Base-by-base conservation (phyloP, 306 rosid species). In the Prunus salicina region DNA sequence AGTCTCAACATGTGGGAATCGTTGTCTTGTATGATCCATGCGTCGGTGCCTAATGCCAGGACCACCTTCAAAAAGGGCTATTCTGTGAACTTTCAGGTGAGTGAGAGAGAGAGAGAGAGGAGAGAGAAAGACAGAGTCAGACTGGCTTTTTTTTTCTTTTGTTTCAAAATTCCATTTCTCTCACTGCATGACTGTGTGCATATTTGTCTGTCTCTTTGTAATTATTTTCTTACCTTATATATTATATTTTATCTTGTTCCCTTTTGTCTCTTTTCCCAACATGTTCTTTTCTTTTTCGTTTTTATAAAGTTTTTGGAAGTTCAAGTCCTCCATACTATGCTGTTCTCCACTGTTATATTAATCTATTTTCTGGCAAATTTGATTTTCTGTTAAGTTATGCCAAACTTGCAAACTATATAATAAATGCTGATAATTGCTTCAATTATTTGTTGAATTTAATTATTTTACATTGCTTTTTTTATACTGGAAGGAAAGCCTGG, bases 1-100 rank as follows among this genome's bases (percentile, higher is more conserved):
- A 95, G 99, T 87, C 55, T 92, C 61, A 95, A 95, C 84, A 90
- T 90, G 99, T 95, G 97, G 97, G 96, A 95, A 88, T 95, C 99
- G 50, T 62, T 95, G 68, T 70, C 92, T 6, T 95, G 99, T 81
- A 85, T 95, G 92, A 87, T 95, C 75, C 90, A 88, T 20, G 88
- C 96, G 93, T 88, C 99, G 89, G 97, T 88, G 86, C 93, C 92
- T 1, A 86, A 80, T 79, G 71, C 87, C 18, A 90, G 87, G 76
- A 80, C 87, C 73, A 73, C 69, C 86, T 84, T 81, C 74, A 88
- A 86, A 82, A 78, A 62, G 19, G 86, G 81, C 19, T 83, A 91
- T 13, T 75, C 91, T 22, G 92, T 89, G 50, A 82, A 71, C 30
- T 92, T 95, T 81, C 91, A 92, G 99, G 99, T 22, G 50, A 52